Base-by-base conservation (phyloP, 306 rosid genomes). In the Erythrophleum fordii region DNA sequence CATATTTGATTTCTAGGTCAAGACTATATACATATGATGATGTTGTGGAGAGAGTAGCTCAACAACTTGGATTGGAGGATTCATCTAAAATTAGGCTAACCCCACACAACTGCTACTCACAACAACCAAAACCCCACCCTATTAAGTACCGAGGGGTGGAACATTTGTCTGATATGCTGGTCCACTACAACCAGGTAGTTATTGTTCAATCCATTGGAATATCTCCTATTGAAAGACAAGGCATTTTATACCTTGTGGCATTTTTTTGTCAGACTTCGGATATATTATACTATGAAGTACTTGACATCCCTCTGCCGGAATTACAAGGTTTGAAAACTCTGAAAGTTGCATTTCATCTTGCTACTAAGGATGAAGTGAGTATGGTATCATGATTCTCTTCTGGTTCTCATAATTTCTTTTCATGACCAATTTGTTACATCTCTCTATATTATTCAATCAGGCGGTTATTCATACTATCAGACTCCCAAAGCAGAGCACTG, bases 281-380 rank as follows among this genome's bases (percentile, higher is more conserved):
- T 85, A 91, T 87, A 79, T 80, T 93, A 64, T 93, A 93, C 86
- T 93, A 88, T 62, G 97, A 93, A 80, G 90, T 93, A 37, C 89
- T 93, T 79, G 97, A 93, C 86, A 93, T 93, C 78, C 97, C 97
- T 80, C 85, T 93, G 73, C 97, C 97, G 62, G 97, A 91, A 82
- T 85, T 93, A 77, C 97, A 93, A 91, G 94, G 92, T 74, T 83
- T 93, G 84, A 91, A 91, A 85, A 93, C 94, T 68, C 89, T 93
- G 83, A 93, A 93, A 83, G 94, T 93, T 17, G 92, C 97, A 79
- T 93, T 91, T 82, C 97, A 90, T 85, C 89, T 84, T 83, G 93
- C 94, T 71, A 90, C 92, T 34, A 90, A 91, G 80, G 97, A 93
- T 69, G 94, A 93, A 85, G 94, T 93, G 87, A 91, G 94, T 90